Evolutionary conservation across 1,284 basidiomycete genomes (phyloP), one percentile per base, ranked within the genome.

Genomic region (Ganoderma resinaceum): DNA sequence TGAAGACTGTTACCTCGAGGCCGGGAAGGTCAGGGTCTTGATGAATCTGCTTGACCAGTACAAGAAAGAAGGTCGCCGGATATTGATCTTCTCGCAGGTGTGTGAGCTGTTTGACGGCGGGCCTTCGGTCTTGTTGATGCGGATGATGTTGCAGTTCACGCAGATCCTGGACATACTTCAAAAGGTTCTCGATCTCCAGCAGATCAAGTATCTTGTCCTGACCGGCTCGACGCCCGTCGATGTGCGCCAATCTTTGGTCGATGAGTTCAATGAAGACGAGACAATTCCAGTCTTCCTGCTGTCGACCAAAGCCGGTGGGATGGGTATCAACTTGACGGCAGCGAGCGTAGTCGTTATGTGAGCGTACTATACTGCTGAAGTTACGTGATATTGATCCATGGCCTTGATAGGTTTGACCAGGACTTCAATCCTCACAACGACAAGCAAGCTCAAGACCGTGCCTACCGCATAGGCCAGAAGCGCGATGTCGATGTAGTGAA

Each of bases 381-480:
- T 20, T 26, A 18, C 12, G 43, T 16, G 12, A 26, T 1, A 35
- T n/a, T 64, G 63, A 61, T 42, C 12, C 40, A n/a, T 59, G 55
- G 35, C 29, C 11, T 37, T 18, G 40, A 16, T 70, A 92, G 91
- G 85, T 99, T 97, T 78, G 98, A 99, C 79, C 97, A 98, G 79
- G 98, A 99, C 79, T 98, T 97, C 80, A 99, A 98, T 80, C 94
- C 91, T 9, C 92, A 92, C 78, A 94, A 93, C 75, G 97, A 99
- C 82, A 90, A 93, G 70, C 97, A 99, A 82, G 98, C 98, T 0
- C 96, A 97, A 66, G 98, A 99, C 79, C 91, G 98, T 43, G 96
- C 96, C 35, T 99, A 99, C 79, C 93, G 98, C n/a, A 98, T 99
- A 74, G 97, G 96, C 20, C 96, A 98, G 80, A 95, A 93, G 77